Conservation (phyloP, 177 flowering plant species). For the Vitis hybrid region DNA sequence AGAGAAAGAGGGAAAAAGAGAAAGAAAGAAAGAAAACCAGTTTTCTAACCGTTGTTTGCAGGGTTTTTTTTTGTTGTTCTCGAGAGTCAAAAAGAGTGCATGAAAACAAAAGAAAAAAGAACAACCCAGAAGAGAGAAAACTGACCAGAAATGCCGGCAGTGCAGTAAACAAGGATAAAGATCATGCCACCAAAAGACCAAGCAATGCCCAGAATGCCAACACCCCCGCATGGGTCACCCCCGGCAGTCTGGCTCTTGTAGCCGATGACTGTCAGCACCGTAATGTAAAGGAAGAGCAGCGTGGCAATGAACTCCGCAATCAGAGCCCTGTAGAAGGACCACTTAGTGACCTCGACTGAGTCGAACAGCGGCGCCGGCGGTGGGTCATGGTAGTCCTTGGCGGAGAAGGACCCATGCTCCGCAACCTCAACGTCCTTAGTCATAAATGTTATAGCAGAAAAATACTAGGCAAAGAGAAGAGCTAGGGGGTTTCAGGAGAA, state of each 20-base stretch:
- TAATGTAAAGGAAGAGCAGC: slow-evolving; percentile 40
- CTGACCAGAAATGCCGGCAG: slow-evolving; percentile 49
- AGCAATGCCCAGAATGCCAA: slow-evolving; percentile 52
- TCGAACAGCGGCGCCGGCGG: slow-evolving; percentile 45
- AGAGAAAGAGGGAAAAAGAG: too few species aligned
- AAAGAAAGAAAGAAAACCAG: too few species aligned
- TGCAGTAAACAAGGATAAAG: slow-evolving; percentile 53
- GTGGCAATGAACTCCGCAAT: slow-evolving; percentile 53
- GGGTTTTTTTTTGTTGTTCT: too few species aligned
- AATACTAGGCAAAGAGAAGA: slow-evolving; percentile 1
- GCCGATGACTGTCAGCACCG: slow-evolving; percentile 43
- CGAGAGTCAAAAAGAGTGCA: too few species aligned
- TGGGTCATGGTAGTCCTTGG: slow-evolving; percentile 47
- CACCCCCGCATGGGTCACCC: slow-evolving; percentile 31
- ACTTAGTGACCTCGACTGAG: slow-evolving; percentile 30
- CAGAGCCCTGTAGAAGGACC: slow-evolving; percentile 51
- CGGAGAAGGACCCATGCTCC: slow-evolving; percentile 24
- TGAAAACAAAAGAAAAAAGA: too few species aligned
- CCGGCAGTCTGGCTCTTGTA: slow-evolving; percentile 31
- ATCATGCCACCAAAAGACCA: slow-evolving; percentile 62
- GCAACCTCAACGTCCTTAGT: slow-evolving; percentile 22
- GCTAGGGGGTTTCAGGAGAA: not conserved
- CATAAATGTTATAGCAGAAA: slow-evolving; percentile 10
- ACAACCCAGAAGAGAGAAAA: too few species aligned
- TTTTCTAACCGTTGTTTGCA: too few species aligned